Conservation (phyloP, 495 filamentous ascomycete genomes). For the Pyrenula aspistea region DNA sequence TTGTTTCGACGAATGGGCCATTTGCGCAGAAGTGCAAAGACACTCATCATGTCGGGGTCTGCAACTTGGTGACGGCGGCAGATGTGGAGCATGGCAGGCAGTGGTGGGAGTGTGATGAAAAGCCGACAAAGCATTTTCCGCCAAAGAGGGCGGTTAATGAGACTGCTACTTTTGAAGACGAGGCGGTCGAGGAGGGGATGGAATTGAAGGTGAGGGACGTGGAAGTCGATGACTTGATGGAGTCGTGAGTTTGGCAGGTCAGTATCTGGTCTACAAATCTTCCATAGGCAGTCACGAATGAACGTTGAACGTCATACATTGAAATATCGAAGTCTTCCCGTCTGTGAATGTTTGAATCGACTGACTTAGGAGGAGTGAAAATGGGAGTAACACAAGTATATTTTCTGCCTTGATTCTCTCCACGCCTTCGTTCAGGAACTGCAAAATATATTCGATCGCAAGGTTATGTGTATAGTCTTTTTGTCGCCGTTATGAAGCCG, state of each 20-base stretch:
- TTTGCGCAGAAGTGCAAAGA: not conserved
- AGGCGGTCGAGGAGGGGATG: not conserved
- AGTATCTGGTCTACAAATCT: not conserved
- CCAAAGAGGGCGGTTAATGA: not conserved
- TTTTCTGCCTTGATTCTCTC: not conserved
- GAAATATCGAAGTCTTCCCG: not conserved
- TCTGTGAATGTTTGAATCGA: too few relatives aligned
- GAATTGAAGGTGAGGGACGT: not conserved
- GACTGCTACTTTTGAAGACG: not conserved
- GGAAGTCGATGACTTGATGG: not conserved
- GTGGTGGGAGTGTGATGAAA: not conserved
- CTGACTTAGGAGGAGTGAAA: too few relatives aligned
- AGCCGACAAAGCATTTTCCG: not conserved
- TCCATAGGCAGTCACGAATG: not conserved
- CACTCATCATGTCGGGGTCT: not conserved
- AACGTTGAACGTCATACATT: not conserved
- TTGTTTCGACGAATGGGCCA: not conserved
- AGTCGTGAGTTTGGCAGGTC: not conserved
- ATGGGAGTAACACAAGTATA: too few relatives aligned
- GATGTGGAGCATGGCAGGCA: not conserved
- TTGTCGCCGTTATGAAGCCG: too few relatives aligned
- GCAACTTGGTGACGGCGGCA: not conserved
- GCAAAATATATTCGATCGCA: too few relatives aligned
- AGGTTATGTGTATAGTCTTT: too few relatives aligned
- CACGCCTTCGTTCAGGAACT: not conserved